A percentile compares a stretch with the other conserved stretches of the same genome.
These are phyloP conservation scores for Myriosclerotinia duriaeana DNA, from an alignment of 2,329 filamentous ascomycete species.

Conservation along the genomic window DNA sequence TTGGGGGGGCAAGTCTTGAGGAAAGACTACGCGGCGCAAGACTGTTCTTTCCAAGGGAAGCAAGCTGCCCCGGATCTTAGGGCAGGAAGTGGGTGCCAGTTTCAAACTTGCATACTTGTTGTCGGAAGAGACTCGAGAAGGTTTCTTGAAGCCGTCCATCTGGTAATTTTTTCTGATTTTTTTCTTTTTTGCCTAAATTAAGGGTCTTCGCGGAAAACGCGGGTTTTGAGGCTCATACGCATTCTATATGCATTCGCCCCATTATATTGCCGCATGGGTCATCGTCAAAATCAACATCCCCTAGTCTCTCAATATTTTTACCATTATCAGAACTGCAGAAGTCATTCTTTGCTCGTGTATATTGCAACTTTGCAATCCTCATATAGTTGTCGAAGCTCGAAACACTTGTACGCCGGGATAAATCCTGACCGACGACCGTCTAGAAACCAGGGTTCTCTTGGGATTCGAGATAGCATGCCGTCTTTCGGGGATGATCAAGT, in stretches of 20 bases:
- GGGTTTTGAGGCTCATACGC: constrained; percentile 7
- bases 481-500: constrained; percentile 10
- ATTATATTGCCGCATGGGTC: neutral
- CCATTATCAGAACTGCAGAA: neutral
- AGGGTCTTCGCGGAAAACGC: constrained; percentile 17
- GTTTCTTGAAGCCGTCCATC: constrained; percentile 5
- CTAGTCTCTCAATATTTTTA: neutral
- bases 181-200: constrained; percentile 5
- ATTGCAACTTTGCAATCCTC: neutral
- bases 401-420: neutral
- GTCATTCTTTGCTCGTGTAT: neutral
- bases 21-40: neutral
- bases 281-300: constrained; percentile 16
- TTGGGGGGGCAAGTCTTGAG: neutral
- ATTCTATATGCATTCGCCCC: constrained; percentile 8
- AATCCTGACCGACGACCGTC: neutral
- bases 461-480: neutral
- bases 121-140: neutral
- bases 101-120: neutral
- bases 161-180: neutral
- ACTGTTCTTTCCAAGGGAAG: neutral
- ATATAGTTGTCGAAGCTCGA: neutral
- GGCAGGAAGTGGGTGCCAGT: neutral
- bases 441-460: neutral
- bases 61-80: neutral